Conservation (phyloP, 2,329 filamentous ascomycete species). For the Fusarium tjaetaba region DNA sequence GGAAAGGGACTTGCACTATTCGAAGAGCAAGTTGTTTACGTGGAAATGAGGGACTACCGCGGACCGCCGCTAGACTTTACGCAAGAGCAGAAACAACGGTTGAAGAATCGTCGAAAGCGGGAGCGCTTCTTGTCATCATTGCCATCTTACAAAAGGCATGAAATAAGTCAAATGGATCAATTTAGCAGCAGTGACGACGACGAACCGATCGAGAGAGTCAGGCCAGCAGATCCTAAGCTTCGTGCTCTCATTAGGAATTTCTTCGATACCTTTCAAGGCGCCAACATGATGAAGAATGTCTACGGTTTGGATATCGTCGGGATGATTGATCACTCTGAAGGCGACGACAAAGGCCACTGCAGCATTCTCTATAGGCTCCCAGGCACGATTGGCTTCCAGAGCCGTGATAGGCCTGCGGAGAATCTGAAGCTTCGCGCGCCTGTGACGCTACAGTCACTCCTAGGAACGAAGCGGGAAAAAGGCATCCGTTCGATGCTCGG, state of each 20-base stretch:
- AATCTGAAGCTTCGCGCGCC: background rate
- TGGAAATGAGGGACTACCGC: background rate
- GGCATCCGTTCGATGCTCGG: background rate
- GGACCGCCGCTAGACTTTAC: background rate
- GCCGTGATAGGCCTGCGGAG: background rate
- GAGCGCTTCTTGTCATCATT: background rate
- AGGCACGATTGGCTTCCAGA: fast-evolving
- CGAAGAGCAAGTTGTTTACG: background rate
- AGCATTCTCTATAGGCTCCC: background rate
- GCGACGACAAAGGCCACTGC: background rate
- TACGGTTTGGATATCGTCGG: background rate
- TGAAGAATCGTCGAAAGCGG: background rate
- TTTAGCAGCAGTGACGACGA: background rate
- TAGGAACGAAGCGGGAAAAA: fast-evolving
- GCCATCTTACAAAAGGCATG: fast-evolving
- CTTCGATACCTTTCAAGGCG: background rate
- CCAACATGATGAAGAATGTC: background rate
- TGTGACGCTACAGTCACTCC: background rate
- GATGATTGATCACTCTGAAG: background rate
- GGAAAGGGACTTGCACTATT: background rate
- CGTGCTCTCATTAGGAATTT: fast-evolving
- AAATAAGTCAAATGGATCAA: background rate
- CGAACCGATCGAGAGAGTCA: background rate
- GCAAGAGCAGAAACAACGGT: background rate
- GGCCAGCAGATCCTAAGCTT: background rate